Conservation (phyloP, 1,139 yeast genomes). For the Sugiyamaella neomexicana region DNA sequence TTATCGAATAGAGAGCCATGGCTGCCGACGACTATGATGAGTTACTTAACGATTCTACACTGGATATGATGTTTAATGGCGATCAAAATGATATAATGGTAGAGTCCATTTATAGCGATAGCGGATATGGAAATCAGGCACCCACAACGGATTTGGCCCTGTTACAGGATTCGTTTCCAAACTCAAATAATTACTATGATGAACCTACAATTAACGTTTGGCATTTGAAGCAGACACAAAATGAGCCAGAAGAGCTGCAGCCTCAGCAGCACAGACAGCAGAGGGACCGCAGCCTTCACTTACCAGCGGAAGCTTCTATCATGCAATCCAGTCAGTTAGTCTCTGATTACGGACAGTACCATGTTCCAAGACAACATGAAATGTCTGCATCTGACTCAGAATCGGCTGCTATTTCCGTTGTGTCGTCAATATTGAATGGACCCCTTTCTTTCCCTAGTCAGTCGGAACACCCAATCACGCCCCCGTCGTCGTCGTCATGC, state of each 20-base stretch:
- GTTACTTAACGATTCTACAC: background rate
- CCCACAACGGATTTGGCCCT: background rate
- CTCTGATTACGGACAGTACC: background rate
- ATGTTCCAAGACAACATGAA: constrained; percentile 5
- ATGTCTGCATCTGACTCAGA: constrained; percentile 1
- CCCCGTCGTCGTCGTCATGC: constrained; percentile 7
- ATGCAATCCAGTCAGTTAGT: background rate
- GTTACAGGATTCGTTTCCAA: constrained; percentile 5
- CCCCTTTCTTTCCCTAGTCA: background rate
- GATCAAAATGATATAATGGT: constrained; percentile 3
- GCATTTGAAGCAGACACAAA: background rate
- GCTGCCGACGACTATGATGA: background rate
- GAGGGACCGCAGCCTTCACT: background rate
- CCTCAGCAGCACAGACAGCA: constrained; percentile 2
- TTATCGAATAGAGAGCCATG: background rate
- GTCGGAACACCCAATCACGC: background rate
- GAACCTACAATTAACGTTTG: constrained; percentile 2
- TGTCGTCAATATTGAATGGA: background rate
- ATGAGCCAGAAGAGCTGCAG: background rate
- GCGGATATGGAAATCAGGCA: background rate
- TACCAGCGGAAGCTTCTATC: background rate
- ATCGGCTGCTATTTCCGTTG: background rate
- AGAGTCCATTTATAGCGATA: background rate
- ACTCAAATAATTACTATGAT: constrained; percentile 8
- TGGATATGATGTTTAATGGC: background rate